These are phyloP conservation scores for Uronychia binucleata DNA, from an alignment of 73 alveolate species.

Conservation along the genomic window DNA sequence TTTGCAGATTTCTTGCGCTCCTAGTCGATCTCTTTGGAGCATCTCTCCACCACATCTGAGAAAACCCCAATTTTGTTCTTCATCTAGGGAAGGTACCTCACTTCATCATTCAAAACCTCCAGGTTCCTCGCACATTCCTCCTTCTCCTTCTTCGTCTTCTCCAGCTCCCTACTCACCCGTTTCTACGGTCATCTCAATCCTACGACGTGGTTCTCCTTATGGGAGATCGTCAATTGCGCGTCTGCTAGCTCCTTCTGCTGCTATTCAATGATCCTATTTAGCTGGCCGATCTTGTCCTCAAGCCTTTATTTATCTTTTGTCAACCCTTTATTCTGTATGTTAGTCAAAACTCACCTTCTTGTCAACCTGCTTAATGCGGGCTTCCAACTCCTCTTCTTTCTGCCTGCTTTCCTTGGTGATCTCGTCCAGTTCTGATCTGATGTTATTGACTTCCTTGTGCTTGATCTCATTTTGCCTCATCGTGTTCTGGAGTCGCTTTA, in stretches of 20 bases:
- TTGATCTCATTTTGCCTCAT: background rate
- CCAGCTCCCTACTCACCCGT: background rate
- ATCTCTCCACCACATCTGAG: background rate
- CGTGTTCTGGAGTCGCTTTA: background rate
- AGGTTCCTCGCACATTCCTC: background rate
- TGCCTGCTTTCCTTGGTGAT: too few relatives aligned
- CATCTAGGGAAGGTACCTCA: background rate
- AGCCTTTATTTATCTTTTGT: background rate
- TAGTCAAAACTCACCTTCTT: background rate
- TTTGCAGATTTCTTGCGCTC: slow-evolving; percentile 3
- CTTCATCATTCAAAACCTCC: background rate
- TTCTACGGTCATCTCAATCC: background rate
- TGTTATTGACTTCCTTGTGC: background rate
- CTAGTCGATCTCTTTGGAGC: background rate
- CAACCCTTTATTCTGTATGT: background rate
- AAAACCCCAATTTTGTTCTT: background rate
- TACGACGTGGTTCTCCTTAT: background rate
- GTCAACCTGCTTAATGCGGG: background rate
- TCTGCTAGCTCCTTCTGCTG: background rate
- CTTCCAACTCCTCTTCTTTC: background rate
- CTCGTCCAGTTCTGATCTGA: background rate
- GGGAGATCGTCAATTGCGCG: background rate
- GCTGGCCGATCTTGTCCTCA: background rate
- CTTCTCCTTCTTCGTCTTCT: background rate
- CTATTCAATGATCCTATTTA: background rate